Evolutionary conservation across 768 basidiomycete genomes (phyloP).

Genomic region (Kwoniella bestiolae): DNA sequence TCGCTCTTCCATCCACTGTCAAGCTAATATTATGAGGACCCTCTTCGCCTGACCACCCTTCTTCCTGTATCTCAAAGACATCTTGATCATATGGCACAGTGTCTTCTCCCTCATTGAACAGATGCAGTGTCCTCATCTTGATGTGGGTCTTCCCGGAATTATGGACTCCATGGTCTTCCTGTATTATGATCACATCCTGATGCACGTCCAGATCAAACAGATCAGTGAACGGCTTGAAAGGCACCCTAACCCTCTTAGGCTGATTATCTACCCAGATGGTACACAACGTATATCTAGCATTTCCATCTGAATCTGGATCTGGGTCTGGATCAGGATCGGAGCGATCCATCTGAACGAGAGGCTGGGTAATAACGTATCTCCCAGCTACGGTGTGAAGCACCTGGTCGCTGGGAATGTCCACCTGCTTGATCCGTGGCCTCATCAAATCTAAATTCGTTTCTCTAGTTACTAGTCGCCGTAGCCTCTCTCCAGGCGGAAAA

Average conservation of each 20-base stretch:
- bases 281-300: conserved; percentile 8
- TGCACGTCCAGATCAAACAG: conserved; percentile 15
- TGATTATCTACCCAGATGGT: conserved; percentile 3
- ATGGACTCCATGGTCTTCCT: background rate
- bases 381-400: conserved; percentile 9
- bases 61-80: background rate
- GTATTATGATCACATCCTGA: conserved; percentile 13
- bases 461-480: conserved; percentile 5
- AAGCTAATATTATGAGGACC: conserved; percentile 19
- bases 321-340: background rate
- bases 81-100: background rate
- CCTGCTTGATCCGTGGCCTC: background rate
- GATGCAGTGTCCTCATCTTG: conserved; percentile 1
- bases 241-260: conserved; percentile 6
- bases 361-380: conserved; percentile 16
- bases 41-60: background rate
- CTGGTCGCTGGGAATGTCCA: conserved; percentile 5
- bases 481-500: background rate
- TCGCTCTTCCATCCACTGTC: conserved; percentile 7
- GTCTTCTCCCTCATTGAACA: conserved; percentile 16
- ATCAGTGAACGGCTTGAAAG: conserved; percentile 13
- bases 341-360: background rate
- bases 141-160: background rate
- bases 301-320: background rate
- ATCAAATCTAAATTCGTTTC: conserved; percentile 15